A percentile compares a stretch with the other conserved stretches of the same genome.
phyloP scores from a whole-genome alignment of 805 yeast species.

The Wickerhamomyces ciferrii region DNA sequence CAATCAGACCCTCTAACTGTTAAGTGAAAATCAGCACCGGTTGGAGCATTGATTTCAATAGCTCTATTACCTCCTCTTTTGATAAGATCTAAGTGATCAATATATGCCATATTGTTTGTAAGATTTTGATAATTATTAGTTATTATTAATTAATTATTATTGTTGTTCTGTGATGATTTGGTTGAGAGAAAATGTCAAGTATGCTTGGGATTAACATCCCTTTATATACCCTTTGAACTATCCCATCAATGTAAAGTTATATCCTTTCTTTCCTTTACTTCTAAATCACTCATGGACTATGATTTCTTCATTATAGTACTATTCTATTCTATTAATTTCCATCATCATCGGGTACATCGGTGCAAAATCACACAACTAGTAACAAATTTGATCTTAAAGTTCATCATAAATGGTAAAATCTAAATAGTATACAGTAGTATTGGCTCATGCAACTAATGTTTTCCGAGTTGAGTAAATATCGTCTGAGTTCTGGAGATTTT shows the following conservation, averaged over 20 bases:
- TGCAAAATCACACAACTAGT: background rate
- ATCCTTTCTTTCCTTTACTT: background rate
- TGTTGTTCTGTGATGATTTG: too few relatives aligned
- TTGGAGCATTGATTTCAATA: slow-evolving; percentile 36
- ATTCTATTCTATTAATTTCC: background rate
- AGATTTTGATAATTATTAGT: too few relatives aligned
- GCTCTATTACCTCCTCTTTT: slow-evolving; percentile 34
- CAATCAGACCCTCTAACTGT: slow-evolving; percentile 50
- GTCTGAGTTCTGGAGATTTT: background rate
- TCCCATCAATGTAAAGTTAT: background rate
- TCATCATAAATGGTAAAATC: background rate
- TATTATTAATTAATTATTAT: too few relatives aligned
- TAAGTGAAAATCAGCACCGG: slow-evolving; percentile 38
- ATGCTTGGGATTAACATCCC: background rate
- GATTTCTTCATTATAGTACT: too few relatives aligned
- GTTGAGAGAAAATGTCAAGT: too few relatives aligned
- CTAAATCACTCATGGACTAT: background rate
- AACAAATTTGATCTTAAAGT: background rate
- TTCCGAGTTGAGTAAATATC: background rate
- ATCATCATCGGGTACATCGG: background rate
- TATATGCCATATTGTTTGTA: background rate
- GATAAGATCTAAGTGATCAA: slow-evolving; percentile 8
- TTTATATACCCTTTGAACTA: background rate
- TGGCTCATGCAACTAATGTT: background rate
- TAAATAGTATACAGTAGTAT: background rate